These are phyloP conservation scores for Aegilops bicornis DNA, from an alignment of 176 grass and related monocot species.

Conservation along the genomic window DNA sequence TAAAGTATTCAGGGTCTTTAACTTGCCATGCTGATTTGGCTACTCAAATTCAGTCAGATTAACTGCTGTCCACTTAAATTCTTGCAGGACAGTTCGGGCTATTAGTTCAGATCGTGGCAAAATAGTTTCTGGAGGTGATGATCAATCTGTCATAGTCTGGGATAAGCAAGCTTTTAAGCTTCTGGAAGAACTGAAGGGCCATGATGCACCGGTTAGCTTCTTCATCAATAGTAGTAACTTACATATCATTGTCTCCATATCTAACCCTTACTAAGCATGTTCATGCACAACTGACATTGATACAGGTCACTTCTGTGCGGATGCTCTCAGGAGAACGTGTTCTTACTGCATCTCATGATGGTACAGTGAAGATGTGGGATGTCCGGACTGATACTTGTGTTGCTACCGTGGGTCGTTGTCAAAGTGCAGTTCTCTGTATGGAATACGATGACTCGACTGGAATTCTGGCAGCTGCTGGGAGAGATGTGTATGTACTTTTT, in stretches of 20 bases:
- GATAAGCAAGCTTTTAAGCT: constrained; percentile 94
- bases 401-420: constrained; percentile 89
- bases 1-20: constrained; percentile 21
- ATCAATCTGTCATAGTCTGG: constrained; percentile 98
- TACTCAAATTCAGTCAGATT: constrained; percentile 14
- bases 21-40: constrained; percentile 2
- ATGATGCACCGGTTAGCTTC: constrained; percentile 71
- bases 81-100: constrained; percentile 74
- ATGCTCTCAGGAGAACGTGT: constrained; percentile 99
- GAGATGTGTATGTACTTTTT: constrained; percentile 79
- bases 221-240: constrained; percentile 22
- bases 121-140: constrained; percentile 95
- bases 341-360: constrained; percentile 91
- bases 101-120: constrained; percentile 97
- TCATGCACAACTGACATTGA: constrained; percentile 21
- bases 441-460: constrained; percentile 95
- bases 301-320: constrained; percentile 89
- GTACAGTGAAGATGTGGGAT: constrained; percentile 99
- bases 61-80: constrained; percentile 38
- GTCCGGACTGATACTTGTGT: constrained; percentile 99
- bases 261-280: constrained; percentile 30
- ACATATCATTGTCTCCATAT: not conserved
- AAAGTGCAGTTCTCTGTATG: constrained; percentile 92
- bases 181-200: constrained; percentile 95
- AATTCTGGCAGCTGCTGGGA: constrained; percentile 89